phyloP scores from a whole-genome alignment of 768 basidiomycete species.

The Rhodosporidiobolus odoratus region DNA sequence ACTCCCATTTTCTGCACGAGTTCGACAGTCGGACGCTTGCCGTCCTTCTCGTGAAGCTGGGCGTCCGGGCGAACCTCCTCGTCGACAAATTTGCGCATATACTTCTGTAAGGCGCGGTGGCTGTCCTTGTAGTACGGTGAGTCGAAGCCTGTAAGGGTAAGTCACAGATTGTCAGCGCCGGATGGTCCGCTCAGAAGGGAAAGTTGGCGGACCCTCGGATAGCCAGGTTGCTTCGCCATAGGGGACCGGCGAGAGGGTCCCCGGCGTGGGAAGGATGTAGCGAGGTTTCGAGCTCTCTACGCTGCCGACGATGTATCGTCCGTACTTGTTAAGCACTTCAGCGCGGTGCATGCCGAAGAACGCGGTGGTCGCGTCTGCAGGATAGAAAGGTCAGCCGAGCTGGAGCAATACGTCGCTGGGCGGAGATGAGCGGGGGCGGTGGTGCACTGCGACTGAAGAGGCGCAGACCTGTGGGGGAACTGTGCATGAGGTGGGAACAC shows the following conservation, averaged over 20 bases:
- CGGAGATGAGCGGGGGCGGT: neutral
- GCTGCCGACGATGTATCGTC: conserved; percentile 38
- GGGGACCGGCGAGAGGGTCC: conserved; percentile 67
- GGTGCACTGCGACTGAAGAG: neutral
- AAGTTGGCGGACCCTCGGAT: conserved; percentile 45
- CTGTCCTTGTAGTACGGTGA: conserved; percentile 73
- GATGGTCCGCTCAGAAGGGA: too few species aligned
- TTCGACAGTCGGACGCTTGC: conserved; percentile 73
- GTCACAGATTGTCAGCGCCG: too few species aligned
- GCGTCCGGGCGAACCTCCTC: conserved; percentile 70
- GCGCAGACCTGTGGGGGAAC: too few species aligned
- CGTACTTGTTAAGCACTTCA: conserved; percentile 59
- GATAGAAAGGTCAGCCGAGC: neutral
- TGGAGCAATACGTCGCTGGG: too few species aligned
- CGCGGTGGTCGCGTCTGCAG: conserved; percentile 56
- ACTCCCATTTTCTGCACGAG: conserved; percentile 76
- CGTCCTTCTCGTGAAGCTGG: conserved; percentile 71
- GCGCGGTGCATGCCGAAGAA: conserved; percentile 86
- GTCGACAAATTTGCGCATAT: conserved; percentile 61
- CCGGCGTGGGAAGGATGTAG: conserved; percentile 49
- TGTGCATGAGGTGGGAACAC: too few species aligned
- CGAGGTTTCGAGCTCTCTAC: conserved; percentile 34
- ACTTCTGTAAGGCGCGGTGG: conserved; percentile 62
- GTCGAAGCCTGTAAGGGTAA: conserved; percentile 42
- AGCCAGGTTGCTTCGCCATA: conserved; percentile 88